Percentiles rank a stretch among this genome's conserved stretches.
Conservation (phyloP, 2,329 filamentous ascomycete species). For the Diaporthe ilicicola region DNA sequence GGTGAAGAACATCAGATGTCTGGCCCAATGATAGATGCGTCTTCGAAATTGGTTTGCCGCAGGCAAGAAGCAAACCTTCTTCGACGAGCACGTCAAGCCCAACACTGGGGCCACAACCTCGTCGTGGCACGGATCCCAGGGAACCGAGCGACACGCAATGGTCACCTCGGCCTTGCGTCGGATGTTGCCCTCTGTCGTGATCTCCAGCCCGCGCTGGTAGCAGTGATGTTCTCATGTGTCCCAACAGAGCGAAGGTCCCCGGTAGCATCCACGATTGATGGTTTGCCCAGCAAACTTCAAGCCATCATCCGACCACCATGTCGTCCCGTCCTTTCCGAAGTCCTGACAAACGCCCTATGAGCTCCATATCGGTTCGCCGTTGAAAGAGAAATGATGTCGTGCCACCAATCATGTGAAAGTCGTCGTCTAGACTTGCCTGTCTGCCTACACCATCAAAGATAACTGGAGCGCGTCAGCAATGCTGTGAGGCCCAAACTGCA, state of each 20-base stretch:
- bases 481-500: constrained; percentile 3
- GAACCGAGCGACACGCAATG: constrained; percentile 5
- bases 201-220: neutral
- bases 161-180: constrained; percentile 4
- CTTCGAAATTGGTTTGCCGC: neutral
- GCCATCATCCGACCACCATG: neutral
- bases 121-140: neutral
- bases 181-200: neutral
- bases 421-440: neutral
- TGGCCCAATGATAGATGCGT: constrained; percentile 1
- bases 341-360: constrained; percentile 21
- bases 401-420: constrained; percentile 16
- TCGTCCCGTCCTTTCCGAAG: neutral
- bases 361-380: constrained; percentile 25
- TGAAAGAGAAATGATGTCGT: neutral
- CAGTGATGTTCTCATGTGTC: neutral
- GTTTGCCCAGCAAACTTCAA: neutral
- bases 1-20: constrained; percentile 21
- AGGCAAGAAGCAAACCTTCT: constrained; percentile 11
- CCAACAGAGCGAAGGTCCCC: neutral
- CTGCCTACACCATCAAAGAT: constrained; percentile 29
- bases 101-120: neutral
- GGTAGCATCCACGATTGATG: neutral
- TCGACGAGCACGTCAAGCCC: neutral
- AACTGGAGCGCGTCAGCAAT: constrained; percentile 19